Evolutionary conservation across 148 eudicot genomes (phyloP), one percentile per base, ranked within the genome.

Genomic region (Arctostaphylos glauca): DNA sequence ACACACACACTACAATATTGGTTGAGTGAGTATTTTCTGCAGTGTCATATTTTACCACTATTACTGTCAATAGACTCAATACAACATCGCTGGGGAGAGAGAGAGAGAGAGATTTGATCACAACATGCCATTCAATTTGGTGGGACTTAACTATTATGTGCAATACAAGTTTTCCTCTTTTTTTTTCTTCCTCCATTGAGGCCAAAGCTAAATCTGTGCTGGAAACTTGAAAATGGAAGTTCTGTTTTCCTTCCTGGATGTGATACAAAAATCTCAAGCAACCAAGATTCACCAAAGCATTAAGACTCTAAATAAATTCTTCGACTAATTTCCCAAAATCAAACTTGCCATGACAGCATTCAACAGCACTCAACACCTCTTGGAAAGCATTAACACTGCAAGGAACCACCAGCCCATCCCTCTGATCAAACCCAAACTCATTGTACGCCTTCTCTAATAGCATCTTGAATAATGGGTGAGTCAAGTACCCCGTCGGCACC

Each of bases 391-490:
- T 48, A 18, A 89, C 95, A 19, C 90, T 88, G 62, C 98, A 95
- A 31, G 98, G 96, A 3, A 95, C 88, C 53, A 90, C 88, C 23
- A 95, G 90, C 5, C 98, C 95, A 76, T 85, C 87, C 78, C 83
- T 86, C 50, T 94, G 95, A 47, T 88, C 85, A 44, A 92, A 95
- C 19, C 98, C 98, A 52, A 91, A 95, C 86, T 95, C 95, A n/a
- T 94, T 83, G 15, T 84, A 86, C 3, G 98, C 89, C 81, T 92
- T 95, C 86, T 94, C 95, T 6, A 95, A 60, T 86, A 95, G 64
- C 48, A 95, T 95, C 89, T 91, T 94, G 87, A 94, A 94, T 47
- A 95, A 87, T n/a, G 98, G 98, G 78, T 95, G 98, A 0, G 91
- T 87, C 9, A 95, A 90, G 81, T 89, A 92, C 47, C 87, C 86